Evolutionary conservation across 768 basidiomycete species (phyloP).

Genomic region (Russula emetica): DNA sequence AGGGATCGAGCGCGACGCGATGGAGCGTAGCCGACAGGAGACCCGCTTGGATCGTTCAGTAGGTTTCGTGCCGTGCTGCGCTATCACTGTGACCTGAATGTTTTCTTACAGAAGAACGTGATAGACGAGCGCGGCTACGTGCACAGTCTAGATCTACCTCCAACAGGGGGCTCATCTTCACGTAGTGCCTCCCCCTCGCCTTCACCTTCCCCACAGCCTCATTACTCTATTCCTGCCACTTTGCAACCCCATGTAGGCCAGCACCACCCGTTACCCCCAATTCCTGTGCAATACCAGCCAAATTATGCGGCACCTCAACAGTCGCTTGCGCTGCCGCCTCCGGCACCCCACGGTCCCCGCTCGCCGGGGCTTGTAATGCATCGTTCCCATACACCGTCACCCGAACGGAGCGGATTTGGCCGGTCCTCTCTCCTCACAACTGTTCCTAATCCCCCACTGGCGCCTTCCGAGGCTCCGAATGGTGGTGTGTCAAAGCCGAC

Average conservation of each 20-base stretch:
- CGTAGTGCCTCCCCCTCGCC: slow-evolving; percentile 45
- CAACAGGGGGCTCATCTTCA: slow-evolving; percentile 37
- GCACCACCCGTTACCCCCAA: slow-evolving; percentile 40
- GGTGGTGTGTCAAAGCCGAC: slow-evolving; percentile 8
- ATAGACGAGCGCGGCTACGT: slow-evolving; percentile 37
- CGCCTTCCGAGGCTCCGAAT: slow-evolving; percentile 17
- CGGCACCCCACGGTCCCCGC: slow-evolving; percentile 69
- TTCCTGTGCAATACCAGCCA: slow-evolving; percentile 29
- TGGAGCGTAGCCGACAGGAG: slow-evolving; percentile 69
- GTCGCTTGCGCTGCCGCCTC: slow-evolving; percentile 59
- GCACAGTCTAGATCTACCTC: slow-evolving; percentile 33
- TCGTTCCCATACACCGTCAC: slow-evolving; percentile 69
- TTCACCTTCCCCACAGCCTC: slow-evolving; percentile 39
- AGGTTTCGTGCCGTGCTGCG: slow-evolving; percentile 29
- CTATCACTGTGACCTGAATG: slow-evolving; percentile 1
- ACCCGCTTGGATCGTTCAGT: slow-evolving; percentile 64
- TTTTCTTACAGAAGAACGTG: slow-evolving; percentile 35
- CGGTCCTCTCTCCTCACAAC: slow-evolving; percentile 5
- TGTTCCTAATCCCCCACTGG: slow-evolving; percentile 5
- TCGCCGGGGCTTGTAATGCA: slow-evolving; percentile 45
- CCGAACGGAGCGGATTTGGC: slow-evolving; percentile 40
- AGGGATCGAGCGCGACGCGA: slow-evolving; percentile 53
- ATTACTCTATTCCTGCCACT: slow-evolving; percentile 33
- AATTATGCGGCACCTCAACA: slow-evolving; percentile 32
- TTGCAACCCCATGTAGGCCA: slow-evolving; percentile 32